Evolutionary conservation across 2,329 filamentous ascomycete genomes (phyloP), one percentile per base, ranked within the genome.

Genomic region (Emmonsia crescens): DNA sequence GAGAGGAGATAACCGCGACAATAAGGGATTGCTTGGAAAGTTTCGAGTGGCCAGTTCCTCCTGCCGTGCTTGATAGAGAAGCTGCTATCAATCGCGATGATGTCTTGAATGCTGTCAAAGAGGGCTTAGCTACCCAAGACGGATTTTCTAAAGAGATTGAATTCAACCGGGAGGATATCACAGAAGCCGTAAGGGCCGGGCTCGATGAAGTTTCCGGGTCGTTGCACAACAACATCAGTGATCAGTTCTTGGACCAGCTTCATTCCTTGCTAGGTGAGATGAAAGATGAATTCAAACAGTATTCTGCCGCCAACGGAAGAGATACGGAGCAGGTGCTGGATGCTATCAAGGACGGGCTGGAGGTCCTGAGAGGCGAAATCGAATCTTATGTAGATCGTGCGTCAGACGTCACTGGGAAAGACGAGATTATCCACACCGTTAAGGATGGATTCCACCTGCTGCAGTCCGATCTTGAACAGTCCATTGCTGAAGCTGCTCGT

Each of bases 81-180:
- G 61, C 62, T 6, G 58, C 62, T 42, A 56, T 66, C 8, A 67
- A 62, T 16, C 85, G 89, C 66, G 90, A 96, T 57, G 90, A 94
- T 61, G 89, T 97, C 38, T 82, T 96, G 2, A 83, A 88, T 27
- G 91, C 92, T 3, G 88, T 97, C 19, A 87, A 87, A 67, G 91
- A 96, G 67, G 93, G 91, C 0, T 95, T 91, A 85, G 92, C 96
- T 71, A 89, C 86, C 61, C 96, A 96, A 95, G 96, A 75, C 92
- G 92, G 0, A 89, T 96, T 68, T 90, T 96, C 59, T 87, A 95
- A 68, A 82, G 63, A 64, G 38, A 65, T 66, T 16, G 64, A 67
- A 36, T 58, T 67, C 31, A 61, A 51, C 36, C 59, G 38, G 8
- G 49, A 60, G 5, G 59, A 54, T 24, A 54, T 60, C 10, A 33